Evolutionary conservation across 208 protist genomes (phyloP), one percentile per base, ranked within the genome.

Genomic region (Tritrichomonas musculus): DNA sequence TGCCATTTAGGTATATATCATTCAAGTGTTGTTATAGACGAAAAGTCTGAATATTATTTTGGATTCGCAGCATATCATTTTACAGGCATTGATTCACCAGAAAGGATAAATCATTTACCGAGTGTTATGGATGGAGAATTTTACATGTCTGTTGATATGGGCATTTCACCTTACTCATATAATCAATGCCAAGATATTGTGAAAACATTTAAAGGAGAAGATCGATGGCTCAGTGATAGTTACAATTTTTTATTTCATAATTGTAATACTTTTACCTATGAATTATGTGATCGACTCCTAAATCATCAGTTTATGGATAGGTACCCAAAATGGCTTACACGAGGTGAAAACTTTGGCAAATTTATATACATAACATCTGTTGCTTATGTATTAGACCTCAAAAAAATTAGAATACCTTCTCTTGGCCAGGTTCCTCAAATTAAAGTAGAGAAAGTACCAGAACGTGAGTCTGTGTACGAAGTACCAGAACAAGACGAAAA

Each of bases 171-270:
- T 57, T 88, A 57, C 11, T 44, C 77, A 57, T 1, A 8, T 9
- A 0, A 53, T 4, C 47, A 88, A 88, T 88, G 77, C 57, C 47
- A 30, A n/a, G 47, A 57, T 20, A 88, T 88, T 39, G 25, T 44
- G 22, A 47, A 14, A 33, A 25, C 14, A 39, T 36, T 88, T n/a
- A 88, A n/a, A 17, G 8, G 14, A 60, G 33, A 20, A 2, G 8
- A 20, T 33, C 11, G 47, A 53, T 88, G 77, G 77, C 77, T 88
- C 1, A 88, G 77, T 49, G 77, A 88, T 39, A 25, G 39, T 57
- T 88, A 88, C 30, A 88, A 88, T 57, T 20, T 88, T 39, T 33
- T 88, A 60, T 88, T 44, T 39, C 77, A 88, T 39, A 88, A 88
- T 27, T 88, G 77, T 47, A 88, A 88, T 39, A 14, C 33, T 57